phyloP scores from a whole-genome alignment of 192 early-diverging fungal species.

The Piromyces finnis region DNA sequence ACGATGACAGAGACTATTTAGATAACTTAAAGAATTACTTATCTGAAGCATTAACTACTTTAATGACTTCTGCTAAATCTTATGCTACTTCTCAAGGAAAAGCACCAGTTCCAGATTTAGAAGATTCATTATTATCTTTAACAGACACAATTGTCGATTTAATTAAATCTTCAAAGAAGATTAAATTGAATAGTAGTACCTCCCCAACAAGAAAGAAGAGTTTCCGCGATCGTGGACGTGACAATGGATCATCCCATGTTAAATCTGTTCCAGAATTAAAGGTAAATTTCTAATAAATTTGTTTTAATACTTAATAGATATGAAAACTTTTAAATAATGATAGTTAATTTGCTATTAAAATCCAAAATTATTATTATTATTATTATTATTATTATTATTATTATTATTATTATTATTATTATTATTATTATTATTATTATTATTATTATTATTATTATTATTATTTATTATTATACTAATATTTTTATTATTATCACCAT shows the following conservation, averaged over 20 bases:
- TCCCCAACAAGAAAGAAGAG: neutral
- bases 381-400: no score
- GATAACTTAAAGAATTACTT: conserved; percentile 36
- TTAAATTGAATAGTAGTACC: neutral
- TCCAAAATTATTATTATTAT: no score
- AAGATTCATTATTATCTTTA: neutral
- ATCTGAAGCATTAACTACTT: conserved; percentile 36
- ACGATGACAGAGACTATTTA: conserved; percentile 26
- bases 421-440: no score
- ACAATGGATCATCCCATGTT: neutral
- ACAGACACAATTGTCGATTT: neutral
- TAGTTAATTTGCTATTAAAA: no score
- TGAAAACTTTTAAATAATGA: no score
- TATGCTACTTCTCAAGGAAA: conserved; percentile 29
- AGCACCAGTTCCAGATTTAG: neutral
- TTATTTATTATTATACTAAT: no score
- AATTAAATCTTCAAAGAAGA: neutral
- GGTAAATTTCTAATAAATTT: neutral
- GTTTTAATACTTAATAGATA: no score
- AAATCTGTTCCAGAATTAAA: neutral
- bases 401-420: no score
- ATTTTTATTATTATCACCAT: no score
- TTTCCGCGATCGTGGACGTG: no score
- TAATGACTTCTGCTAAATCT: conserved; percentile 56
- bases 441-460: no score